A percentile compares a stretch with the other conserved stretches of the same genome.
phyloP scores from a whole-genome alignment of 352 stramenopile species.

The Phytopythium litorale region DNA sequence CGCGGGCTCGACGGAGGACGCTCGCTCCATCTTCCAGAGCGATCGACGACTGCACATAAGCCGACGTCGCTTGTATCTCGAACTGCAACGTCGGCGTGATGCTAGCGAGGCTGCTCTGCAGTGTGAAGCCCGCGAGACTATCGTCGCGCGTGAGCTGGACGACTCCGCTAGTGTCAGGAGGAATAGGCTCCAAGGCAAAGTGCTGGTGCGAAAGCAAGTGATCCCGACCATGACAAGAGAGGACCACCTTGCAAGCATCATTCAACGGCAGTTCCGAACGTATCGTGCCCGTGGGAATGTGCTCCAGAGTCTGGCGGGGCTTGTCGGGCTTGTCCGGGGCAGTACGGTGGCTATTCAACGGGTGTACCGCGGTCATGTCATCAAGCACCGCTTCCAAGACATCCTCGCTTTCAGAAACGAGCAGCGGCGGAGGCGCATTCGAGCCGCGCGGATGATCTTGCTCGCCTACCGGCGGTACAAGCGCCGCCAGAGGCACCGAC shows the following conservation, averaged over 20 bases:
- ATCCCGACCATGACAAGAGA: constrained; percentile 20
- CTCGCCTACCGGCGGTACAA: constrained; percentile 43
- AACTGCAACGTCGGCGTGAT: constrained; percentile 36
- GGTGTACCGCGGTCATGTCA: constrained; percentile 41
- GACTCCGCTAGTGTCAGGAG: constrained; percentile 12
- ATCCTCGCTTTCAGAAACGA: constrained; percentile 19
- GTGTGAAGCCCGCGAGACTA: constrained; percentile 23
- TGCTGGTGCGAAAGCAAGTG: constrained; percentile 41
- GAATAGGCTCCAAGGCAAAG: constrained; percentile 45
- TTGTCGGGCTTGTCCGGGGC: constrained; percentile 23
- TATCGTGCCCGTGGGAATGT: constrained; percentile 32
- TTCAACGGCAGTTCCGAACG: constrained; percentile 49
- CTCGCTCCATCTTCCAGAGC: no score
- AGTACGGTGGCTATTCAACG: constrained; percentile 52
- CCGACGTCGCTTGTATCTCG: constrained; percentile 20
- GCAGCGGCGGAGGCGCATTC: constrained; percentile 12
- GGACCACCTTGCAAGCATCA: constrained; percentile 38
- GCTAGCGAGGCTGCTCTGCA: constrained; percentile 18
- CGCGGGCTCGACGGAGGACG: neutral
- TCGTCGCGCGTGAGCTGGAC: neutral
- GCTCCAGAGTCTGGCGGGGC: constrained; percentile 25
- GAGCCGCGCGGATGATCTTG: constrained; percentile 31
- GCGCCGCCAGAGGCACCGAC: constrained; percentile 34
- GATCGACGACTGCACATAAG: constrained; percentile 20
- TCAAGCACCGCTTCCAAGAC: constrained; percentile 31